A percentile compares a stretch with the other conserved stretches of the same genome.
Evolutionary conservation across 176 grass and related monocot species (phyloP).

Genomic region (Pontederia paniculata): DNA sequence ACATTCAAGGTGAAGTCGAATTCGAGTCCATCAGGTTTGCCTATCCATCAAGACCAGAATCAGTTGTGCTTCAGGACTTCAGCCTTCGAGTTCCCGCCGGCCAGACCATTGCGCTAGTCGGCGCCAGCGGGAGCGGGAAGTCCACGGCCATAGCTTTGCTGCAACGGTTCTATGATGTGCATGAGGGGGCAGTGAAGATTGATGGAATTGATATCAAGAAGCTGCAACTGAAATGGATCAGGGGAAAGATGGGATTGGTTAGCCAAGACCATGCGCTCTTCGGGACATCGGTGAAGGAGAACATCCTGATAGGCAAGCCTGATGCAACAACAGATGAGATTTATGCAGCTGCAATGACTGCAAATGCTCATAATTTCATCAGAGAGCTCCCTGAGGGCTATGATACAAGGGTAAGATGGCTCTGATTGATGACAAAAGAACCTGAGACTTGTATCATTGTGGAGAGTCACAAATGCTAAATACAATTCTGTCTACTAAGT

Average conservation of each 20-base stretch:
- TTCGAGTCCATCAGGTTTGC: constrained; percentile 57
- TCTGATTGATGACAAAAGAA: not conserved
- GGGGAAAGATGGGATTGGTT: constrained; percentile 86
- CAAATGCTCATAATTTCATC: constrained; percentile 95
- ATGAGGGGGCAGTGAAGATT: constrained; percentile 60
- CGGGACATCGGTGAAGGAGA: constrained; percentile 83
- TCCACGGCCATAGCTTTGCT: constrained; percentile 82
- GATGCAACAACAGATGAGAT: constrained; percentile 76
- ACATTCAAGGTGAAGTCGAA: constrained; percentile 49
- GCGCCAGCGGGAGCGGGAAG: constrained; percentile 86
- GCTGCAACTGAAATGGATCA: constrained; percentile 72
- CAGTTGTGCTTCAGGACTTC: constrained; percentile 55
- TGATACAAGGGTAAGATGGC: constrained; percentile 58
- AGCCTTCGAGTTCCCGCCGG: constrained; percentile 71
- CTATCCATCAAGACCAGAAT: constrained; percentile 79
- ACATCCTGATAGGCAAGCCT: constrained; percentile 82
- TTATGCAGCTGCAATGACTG: constrained; percentile 89
- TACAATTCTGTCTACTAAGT: not conserved
- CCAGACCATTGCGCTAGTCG: constrained; percentile 74
- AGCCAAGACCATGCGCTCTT: constrained; percentile 97
- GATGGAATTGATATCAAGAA: constrained; percentile 69
- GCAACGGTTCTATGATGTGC: constrained; percentile 84
- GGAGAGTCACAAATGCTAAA: not conserved
- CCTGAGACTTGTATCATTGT: not conserved
- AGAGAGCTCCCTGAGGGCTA: constrained; percentile 78